Conservation (phyloP, 345 rosid species). For the Cardamine chenopodiifolia region DNA sequence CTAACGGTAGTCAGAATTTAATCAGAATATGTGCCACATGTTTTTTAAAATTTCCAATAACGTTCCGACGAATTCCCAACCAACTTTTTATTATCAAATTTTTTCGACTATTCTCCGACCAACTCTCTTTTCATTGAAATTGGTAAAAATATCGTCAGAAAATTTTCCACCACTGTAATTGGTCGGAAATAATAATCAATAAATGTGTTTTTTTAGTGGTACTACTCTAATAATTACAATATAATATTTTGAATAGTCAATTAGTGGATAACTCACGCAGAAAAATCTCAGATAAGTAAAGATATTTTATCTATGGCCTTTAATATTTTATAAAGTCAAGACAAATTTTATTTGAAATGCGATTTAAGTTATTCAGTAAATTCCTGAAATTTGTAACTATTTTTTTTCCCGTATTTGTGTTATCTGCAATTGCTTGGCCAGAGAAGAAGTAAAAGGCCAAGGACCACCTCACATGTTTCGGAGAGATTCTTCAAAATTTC, state of each 20-base stretch:
- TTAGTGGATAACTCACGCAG: neutral
- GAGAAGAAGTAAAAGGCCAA: constrained; percentile 33
- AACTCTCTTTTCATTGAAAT: too few species aligned
- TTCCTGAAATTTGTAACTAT: neutral
- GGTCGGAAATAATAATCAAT: too few species aligned
- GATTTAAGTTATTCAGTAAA: neutral
- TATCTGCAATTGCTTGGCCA: constrained; percentile 22
- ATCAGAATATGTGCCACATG: too few species aligned
- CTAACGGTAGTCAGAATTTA: too few species aligned
- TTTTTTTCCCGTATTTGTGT: neutral
- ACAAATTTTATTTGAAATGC: neutral
- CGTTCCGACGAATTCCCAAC: too few species aligned
- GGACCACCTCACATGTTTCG: constrained; percentile 37
- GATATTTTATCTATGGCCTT: neutral
- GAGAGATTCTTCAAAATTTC: neutral
- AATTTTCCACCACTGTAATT: too few species aligned
- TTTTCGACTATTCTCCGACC: too few species aligned
- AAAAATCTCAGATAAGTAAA: neutral
- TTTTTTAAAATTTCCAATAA: too few species aligned
- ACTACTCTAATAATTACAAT: neutral
- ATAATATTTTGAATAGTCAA: neutral
- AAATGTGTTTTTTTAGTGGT: too few species aligned
- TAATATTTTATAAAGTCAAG: neutral
- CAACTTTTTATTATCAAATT: too few species aligned
- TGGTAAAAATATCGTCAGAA: too few species aligned